These are phyloP conservation scores for Setaria italica DNA, from an alignment of 202 grass and related monocot species.

Conservation along the genomic window DNA sequence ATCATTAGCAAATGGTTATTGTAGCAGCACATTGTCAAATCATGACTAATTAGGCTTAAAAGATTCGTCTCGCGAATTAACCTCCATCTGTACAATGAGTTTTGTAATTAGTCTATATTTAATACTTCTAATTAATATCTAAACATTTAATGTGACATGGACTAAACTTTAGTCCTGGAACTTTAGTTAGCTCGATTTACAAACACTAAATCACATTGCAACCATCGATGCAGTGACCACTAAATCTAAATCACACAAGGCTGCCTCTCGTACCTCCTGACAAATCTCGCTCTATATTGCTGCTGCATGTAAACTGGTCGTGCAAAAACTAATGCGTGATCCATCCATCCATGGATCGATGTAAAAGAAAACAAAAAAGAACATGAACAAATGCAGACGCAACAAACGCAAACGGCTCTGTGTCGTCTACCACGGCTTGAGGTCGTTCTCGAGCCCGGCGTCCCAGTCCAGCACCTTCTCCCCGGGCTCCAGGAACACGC, in stretches of 20 bases:
- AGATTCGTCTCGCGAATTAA: too few species aligned
- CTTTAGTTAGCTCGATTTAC: background rate
- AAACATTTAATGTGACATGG: too few species aligned
- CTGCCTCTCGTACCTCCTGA: background rate
- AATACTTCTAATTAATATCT: too few species aligned
- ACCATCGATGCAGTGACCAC: background rate
- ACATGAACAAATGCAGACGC: constrained; percentile 11
- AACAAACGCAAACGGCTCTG: background rate
- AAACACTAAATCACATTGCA: constrained; percentile 20
- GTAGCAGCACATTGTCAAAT: too few species aligned
- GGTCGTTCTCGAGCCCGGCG: constrained; percentile 62
- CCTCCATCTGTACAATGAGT: too few species aligned
- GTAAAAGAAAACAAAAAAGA: background rate
- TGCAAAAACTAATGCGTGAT: constrained; percentile 14
- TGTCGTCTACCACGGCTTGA: constrained; percentile 70
- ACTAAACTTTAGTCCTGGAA: too few species aligned
- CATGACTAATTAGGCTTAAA: too few species aligned
- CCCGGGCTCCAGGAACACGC: constrained; percentile 61
- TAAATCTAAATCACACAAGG: constrained; percentile 15
- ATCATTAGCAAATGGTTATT: too few species aligned
- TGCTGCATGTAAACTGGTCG: constrained; percentile 19
- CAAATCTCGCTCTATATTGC: constrained; percentile 7
- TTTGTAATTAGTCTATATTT: too few species aligned
- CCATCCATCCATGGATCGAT: background rate
- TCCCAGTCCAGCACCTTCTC: constrained; percentile 75